Evolutionary conservation across 495 filamentous ascomycete species (phyloP).

Genomic region (Friedmanniomyces simplex): DNA sequence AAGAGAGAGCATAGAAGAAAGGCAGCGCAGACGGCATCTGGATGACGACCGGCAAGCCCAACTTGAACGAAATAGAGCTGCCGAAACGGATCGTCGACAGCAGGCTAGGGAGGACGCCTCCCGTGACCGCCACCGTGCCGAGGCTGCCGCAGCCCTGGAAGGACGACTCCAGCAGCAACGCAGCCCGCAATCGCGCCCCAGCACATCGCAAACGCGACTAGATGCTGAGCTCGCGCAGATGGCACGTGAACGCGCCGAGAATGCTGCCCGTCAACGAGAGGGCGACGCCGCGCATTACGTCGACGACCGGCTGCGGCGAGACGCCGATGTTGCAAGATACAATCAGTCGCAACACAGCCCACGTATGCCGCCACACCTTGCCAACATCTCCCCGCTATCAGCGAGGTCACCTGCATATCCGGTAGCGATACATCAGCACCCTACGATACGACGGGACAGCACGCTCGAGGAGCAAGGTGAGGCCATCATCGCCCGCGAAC

Average conservation of each 20-base stretch:
- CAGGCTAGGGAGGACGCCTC: background rate
- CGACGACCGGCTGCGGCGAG: constrained; percentile 3
- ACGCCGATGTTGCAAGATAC: background rate
- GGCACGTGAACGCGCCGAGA: constrained; percentile 8
- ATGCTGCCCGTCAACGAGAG: background rate
- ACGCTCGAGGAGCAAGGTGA: constrained; percentile 4
- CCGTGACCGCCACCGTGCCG: constrained; percentile 4
- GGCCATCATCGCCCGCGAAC: constrained; percentile 15
- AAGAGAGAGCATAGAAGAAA: background rate
- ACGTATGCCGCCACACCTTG: background rate
- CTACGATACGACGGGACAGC: background rate
- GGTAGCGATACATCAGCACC: constrained; percentile 4
- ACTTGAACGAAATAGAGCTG: constrained; percentile 9
- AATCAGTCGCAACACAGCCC: background rate
- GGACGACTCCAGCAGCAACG: background rate
- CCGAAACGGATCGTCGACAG: constrained; percentile 10
- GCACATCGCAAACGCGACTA: background rate
- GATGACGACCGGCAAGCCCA: constrained; percentile 13
- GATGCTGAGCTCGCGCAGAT: constrained; percentile 10
- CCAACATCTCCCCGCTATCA: constrained; percentile 1
- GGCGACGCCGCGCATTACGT: background rate
- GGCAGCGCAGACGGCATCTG: background rate
- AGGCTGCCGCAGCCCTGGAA: constrained; percentile 7
- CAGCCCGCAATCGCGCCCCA: background rate
- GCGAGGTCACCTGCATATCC: constrained; percentile 3